Evolutionary conservation across 257 asterid species (phyloP), one percentile per base, ranked within the genome.

Genomic region (Ligustrum vulgare): DNA sequence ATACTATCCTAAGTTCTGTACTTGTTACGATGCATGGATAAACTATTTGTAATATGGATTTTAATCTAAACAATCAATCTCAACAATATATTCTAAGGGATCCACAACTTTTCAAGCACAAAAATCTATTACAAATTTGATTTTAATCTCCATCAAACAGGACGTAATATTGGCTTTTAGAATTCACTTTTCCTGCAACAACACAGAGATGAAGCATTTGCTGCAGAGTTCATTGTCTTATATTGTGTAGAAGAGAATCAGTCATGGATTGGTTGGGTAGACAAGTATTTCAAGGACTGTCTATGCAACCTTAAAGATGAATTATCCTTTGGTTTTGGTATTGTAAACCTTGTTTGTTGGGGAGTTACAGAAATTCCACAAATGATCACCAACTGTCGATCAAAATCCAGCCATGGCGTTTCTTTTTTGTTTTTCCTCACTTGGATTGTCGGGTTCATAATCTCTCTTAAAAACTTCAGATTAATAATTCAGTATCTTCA

Each of bases 301-400:
- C 82, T 93, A 1, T 95, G 98, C 85, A 91, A 84, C 72, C n/a
- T 63, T 0, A 73, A 54, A 65, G 98, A 95, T 66, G 88, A 85
- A 33, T 23, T 87, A 3, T 95, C 99, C 0, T 95, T 95, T 56
- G 92, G 73, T n/a, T 88, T 92, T 36, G 99, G 99, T 7, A 33
- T 95, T 8, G 25, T 83, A 22, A 95, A 98, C 75, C 93, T 95
- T 3, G 6, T 90, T 2, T 85, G 74, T 51, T 95, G 98, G 98
- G 97, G 87, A 3, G 89, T 95, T 18, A 98, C 99, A 34, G 99
- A 95, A 84, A 87, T 95, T 88, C 99, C 99, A 8, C 98, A 95
- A 80, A 95, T 95, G 49, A 31, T 89, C 79, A 85, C 97, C 32
- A 95, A 95, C 72, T 95, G 90, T 82, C 75, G 85, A 28, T 74